Base-by-base conservation (phyloP, 2,329 filamentous ascomycete species). In the Trichoderma citrinoviride region DNA sequence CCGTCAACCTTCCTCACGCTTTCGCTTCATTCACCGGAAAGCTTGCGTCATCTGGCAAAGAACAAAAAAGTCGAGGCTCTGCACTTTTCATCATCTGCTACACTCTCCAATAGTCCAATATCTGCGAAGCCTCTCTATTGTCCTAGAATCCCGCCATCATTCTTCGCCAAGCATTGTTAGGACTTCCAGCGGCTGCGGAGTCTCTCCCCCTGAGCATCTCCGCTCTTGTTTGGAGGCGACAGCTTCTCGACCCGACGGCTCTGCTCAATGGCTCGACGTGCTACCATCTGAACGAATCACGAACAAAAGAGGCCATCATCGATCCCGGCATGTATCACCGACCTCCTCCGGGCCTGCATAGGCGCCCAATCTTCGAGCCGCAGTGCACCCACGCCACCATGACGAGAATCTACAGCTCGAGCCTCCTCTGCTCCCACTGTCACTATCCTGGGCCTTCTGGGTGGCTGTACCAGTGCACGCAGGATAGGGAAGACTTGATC, bases 381-480 rank as follows among this genome's bases (percentile, higher is more conserved):
- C 70, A 73, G 65, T 93, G 90, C 75, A 90, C 86, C 2, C 90
- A 93, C 72, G 77, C 87, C 52, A 87, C 82, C 63, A 88, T 92
- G 83, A 85, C 86, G 10, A 85, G 89, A 29, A 75, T 91, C 50
- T 90, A 87, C 70, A 83, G 82, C 40, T 65, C 76, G 21, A 73
- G 80, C 29, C 74, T 80, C 53, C 71, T 74, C 19, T 95, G 91
- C 76, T 76, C 81, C 7, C 72, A 81, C 25, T 95, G 91, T 70
- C 77, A 78, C 44, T 77, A 77, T 46, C 74, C 75, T 1, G 84
- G 88, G 0, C 76, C 81, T 17, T 80, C 88, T 61, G 90, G 90
- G 27, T 95, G 89, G 85, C 77, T 95, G 23, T 95, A 91, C 74
- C 81, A 83, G 66, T 95, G 92, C 75, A 84, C 82, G 14, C 85